Percentiles rank a stretch among this genome's conserved stretches.
These are phyloP conservation scores for Auriscalpium orientale DNA, from an alignment of 768 basidiomycete species.

Conservation along the genomic window DNA sequence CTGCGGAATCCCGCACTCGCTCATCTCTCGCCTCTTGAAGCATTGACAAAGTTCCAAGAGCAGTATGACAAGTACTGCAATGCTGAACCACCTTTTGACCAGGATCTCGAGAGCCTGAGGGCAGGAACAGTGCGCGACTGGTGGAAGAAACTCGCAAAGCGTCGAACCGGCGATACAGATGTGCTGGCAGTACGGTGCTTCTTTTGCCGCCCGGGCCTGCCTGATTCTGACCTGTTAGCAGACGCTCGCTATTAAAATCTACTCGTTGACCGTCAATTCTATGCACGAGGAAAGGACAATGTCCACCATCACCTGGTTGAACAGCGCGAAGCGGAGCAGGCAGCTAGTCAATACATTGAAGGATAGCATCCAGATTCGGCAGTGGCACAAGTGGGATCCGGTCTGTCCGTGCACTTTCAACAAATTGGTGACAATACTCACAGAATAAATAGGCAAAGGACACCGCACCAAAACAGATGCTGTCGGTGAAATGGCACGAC, in stretches of 20 bases:
- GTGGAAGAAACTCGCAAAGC: neutral
- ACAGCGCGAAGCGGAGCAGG: neutral
- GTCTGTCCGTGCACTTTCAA: no score
- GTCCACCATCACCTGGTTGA: neutral
- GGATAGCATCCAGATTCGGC: neutral
- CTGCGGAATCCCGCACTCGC: neutral
- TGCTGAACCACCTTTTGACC: neutral
- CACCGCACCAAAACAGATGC: neutral
- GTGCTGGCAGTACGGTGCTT: neutral
- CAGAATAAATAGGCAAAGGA: neutral
- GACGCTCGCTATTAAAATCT: neutral
- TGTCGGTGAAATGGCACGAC: neutral
- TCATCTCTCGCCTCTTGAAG: neutral
- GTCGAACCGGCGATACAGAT: neutral
- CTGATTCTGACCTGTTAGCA: neutral
- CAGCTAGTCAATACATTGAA: neutral
- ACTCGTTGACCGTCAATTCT: neutral
- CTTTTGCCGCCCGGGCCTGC: neutral
- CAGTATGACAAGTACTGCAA: neutral
- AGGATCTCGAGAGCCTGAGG: neutral
- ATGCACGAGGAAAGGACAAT: neutral
- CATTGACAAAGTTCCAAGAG: neutral
- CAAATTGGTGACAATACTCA: neutral
- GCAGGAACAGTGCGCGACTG: neutral
- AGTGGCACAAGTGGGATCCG: neutral